Base-by-base conservation (phyloP, 208 protist species). In the Trypanosoma boissoni region DNA sequence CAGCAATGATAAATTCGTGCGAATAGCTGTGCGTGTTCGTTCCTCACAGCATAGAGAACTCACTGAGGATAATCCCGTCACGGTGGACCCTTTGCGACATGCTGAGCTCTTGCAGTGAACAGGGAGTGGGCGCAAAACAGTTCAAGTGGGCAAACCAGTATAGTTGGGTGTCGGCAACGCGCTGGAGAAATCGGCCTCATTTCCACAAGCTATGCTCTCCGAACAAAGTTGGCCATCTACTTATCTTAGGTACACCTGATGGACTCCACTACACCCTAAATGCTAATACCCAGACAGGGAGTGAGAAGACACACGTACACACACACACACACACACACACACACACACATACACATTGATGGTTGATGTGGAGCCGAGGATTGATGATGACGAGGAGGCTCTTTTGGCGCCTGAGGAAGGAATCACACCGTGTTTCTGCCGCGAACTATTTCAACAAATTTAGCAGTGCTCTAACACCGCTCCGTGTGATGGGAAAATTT, bases 221-320 rank as follows among this genome's bases (percentile, higher is more conserved):
- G 69, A 79, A 55, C 57, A 75, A n/a, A 36, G 48, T 98, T n/a
- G 96, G 96, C 23, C 68, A 73, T 21, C 86, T 88, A 0, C 78
- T 98, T 21, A 74, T 98, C 18, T 61, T 83, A 10, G 96, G 98
- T 76, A 83, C 93, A 21, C 59, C 96, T 62, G 78, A 90, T 18
- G 90, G 94, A 36, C 91, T 88, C 71, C 94, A 96, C 78, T 88
- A 76, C 65, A 92, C 89, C 4, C 59, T 97, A 31, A 91, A 97
- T 59, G 86, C 90, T 10, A 97, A 97, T 58, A 90, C 91, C 10
- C 80, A 85, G 49, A 98, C 95, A 10, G 86, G 87, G 27, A 91
- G 83, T 59, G 95, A 87, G 26, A 96, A 96, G 65, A 94, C 87
- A 29, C 88, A 94, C 78, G 93, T 86, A n/a, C n/a, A n/a, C n/a